Base-by-base conservation (phyloP, 768 basidiomycete genomes). In the Termitomyces sp. region DNA sequence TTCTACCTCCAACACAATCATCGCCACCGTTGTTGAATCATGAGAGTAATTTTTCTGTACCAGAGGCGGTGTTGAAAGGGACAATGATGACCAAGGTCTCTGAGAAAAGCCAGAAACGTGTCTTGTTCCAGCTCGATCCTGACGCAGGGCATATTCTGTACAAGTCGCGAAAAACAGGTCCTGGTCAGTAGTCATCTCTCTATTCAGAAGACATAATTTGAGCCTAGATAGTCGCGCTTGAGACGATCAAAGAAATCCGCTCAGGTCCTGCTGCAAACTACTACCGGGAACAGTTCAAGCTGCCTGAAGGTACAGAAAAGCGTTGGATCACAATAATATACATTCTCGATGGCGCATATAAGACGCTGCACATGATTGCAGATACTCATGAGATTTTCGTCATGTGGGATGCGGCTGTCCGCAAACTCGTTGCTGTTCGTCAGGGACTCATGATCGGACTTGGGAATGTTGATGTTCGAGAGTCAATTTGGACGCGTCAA, bases 271-370 rank as follows among this genome's bases (percentile, higher is more conserved):
- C 91, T 35, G 85, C 89, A 1, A 77, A 81, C 20, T 86, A 87
- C 69, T 87, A 91, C 68, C 84, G 87, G 55, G 78, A 83, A 50
- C 86, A 86, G 64, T 88, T 88, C 73, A 82, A 84, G 66, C 77
- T 86, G 43, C 75, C 88, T 0, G 72, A 77, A 50, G 81, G 84
- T 54, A 79, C 80, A 58, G 87, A 90, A 64, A 75, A 82, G 41
- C 79, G 86, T 20, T 96, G 93, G 91, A 81, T 96, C 63, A 91
- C 93, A 0, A 79, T 97, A 71, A 84, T 94, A 62, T 94, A 95
- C 66, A 84, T 89, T 60, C 75, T 87, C 51, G 84, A 87, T 47
- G 88, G 86, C 13, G 78, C 77, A 26, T 93, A 91, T 79, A 95
- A 95, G 75, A 89, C 89, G 0, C 80, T 95, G 28, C 93, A 97